A percentile compares a stretch with the other conserved stretches of the same genome.
Evolutionary conservation across 73 alveolate species (phyloP).

Genomic region (Strombidium stylifer): DNA sequence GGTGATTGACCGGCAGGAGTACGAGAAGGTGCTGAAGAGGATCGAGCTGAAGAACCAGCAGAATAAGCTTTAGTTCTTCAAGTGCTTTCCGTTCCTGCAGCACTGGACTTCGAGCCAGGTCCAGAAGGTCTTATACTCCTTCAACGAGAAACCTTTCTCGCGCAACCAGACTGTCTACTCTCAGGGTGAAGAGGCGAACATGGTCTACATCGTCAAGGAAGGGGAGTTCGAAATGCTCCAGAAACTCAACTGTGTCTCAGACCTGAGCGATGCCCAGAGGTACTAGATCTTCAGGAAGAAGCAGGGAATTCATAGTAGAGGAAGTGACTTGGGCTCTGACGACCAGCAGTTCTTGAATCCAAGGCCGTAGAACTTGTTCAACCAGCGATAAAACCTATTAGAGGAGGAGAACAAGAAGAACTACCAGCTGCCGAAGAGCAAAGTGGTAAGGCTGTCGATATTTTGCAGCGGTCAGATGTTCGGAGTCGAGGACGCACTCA

Average conservation of each 20-base stretch:
- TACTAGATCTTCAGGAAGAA: no score
- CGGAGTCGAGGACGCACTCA: neutral
- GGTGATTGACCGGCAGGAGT: conserved; percentile 22
- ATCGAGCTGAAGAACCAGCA: conserved; percentile 28
- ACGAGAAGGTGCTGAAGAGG: conserved; percentile 24
- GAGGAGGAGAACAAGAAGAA: no score
- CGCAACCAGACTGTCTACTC: conserved; percentile 20
- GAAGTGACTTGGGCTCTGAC: no score
- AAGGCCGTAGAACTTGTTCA: no score
- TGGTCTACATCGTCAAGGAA: conserved; percentile 21
- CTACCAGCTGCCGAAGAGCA: no score
- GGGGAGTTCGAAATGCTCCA: conserved; percentile 48
- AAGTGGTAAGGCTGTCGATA: no score
- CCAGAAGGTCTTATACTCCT: conserved; percentile 23
- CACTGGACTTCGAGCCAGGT: conserved; percentile 24
- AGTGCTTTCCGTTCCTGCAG: conserved; percentile 26
- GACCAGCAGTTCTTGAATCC: no score
- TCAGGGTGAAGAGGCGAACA: conserved; percentile 36
- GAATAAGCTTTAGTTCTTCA: conserved; percentile 24
- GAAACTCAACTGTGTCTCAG: no score
- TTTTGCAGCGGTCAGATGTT: conserved; percentile 3
- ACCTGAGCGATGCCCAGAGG: no score
- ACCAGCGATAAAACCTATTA: no score
- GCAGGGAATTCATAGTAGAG: no score
- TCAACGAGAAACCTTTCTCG: conserved; percentile 21